Percentiles rank a stretch among this genome's conserved stretches.
Evolutionary conservation across 164 flowering plant genomes (phyloP).

Genomic region (Annona squamosa): DNA sequence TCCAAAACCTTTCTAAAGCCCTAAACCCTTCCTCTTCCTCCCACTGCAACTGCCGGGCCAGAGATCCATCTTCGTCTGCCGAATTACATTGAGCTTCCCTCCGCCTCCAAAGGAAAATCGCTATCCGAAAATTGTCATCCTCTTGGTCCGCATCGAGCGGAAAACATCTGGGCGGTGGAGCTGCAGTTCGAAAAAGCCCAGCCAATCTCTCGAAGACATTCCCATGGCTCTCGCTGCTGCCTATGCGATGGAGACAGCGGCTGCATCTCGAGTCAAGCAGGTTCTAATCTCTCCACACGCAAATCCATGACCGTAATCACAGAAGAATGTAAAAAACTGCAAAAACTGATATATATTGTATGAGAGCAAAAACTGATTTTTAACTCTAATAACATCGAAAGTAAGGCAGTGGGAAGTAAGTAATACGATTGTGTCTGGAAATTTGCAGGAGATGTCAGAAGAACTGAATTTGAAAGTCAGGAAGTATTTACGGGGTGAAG

Average conservation of each 20-base stretch:
- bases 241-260: background rate
- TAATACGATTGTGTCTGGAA: background rate
- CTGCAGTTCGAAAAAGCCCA: background rate
- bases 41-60: background rate
- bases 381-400: no score
- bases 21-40: background rate
- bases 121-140: no score
- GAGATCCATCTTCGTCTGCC: background rate
- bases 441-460: slow-evolving; percentile 28
- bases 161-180: background rate
- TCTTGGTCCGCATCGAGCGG: background rate
- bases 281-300: background rate
- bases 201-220: background rate
- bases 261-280: background rate
- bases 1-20: background rate
- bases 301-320: no score
- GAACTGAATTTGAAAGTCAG: slow-evolving; percentile 50
- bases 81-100: background rate
- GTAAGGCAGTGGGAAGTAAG: background rate
- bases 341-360: background rate
- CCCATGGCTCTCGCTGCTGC: background rate
- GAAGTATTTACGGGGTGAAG: slow-evolving; percentile 80
- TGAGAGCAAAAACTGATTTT: background rate
- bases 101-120: background rate
- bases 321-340: background rate